phyloP scores from a whole-genome alignment of 441 rosid genomes.

The Jatropha multifida region DNA sequence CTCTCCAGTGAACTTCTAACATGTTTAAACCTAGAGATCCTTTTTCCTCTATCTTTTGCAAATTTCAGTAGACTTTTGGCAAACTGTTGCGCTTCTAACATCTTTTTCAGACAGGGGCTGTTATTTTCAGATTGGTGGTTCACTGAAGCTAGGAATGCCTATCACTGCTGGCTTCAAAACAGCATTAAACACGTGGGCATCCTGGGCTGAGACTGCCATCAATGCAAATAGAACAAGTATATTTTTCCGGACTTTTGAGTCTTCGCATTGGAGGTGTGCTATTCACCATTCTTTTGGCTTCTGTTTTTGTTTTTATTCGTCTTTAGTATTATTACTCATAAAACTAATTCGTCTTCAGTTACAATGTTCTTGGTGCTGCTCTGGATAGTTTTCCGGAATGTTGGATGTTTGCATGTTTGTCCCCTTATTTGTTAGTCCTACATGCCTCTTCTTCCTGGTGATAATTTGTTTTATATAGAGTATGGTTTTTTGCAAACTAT shows the following conservation, averaged over 20 bases:
- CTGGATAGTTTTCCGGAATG: neutral
- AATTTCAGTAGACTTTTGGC: neutral
- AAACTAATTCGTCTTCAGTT: neutral
- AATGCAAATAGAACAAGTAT: conserved; percentile 57
- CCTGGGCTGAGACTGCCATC: conserved; percentile 57
- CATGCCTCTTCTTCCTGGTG: neutral
- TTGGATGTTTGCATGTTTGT: neutral
- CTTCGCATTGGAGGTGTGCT: conserved; percentile 82
- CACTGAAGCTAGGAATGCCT: conserved; percentile 72
- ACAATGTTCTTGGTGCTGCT: neutral
- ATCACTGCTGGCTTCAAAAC: conserved; percentile 49
- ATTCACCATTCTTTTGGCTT: conserved; percentile 9
- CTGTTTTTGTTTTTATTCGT: neutral
- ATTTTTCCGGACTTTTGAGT: conserved; percentile 79
- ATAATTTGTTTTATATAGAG: neutral
- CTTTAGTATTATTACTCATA: neutral
- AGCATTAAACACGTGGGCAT: conserved; percentile 59
- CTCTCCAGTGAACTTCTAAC: neutral
- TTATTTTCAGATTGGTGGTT: conserved; percentile 67
- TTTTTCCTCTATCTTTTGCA: neutral
- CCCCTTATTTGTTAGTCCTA: neutral
- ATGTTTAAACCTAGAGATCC: neutral
- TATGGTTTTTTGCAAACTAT: neutral
- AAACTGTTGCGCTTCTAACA: conserved; percentile 29
- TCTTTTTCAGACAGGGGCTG: conserved; percentile 66